Evolutionary conservation across 148 eudicot species (phyloP), one percentile per base, ranked within the genome.

Genomic region (Arbutus unedo): DNA sequence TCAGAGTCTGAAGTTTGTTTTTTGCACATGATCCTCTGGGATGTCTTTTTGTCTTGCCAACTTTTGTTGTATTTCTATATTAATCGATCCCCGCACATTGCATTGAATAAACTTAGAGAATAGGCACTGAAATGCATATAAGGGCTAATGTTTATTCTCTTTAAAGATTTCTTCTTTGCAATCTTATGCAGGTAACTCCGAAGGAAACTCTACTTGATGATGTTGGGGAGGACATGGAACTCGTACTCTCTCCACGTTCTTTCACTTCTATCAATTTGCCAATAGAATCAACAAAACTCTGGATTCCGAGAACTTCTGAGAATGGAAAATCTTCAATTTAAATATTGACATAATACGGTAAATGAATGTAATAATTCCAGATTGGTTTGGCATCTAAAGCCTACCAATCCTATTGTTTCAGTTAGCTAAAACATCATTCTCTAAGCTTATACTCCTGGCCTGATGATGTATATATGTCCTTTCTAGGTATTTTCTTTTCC

Each of bases 181-280:
- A 15, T 53, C 11, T n/a, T n/a, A 47, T 76, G 85, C 89, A 91
- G 94, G 90, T 91, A 56, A 67, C 55, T 43, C 92, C 94, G 8
- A 59, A 76, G 55, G 71, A 81, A 60, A 82, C 81, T 74, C 62
- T 78, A 76, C 82, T 95, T 50, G 82, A 87, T 51, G 62, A 79
- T 38, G 84, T 74, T 21, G 86, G 87, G 67, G 64, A 74, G 38
- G 85, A 84, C 60, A 85, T 90, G 71, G 77, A 84, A 56, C 81
- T 91, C 44, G 10, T 70, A 60, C 87, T 95, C 41, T 45, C 89
- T 55, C 96, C 93, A 15, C 64, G 90, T 85, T 91, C 98, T 43
- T 85, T 95, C 18, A 90, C 92, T 77, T 86, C 91, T 21, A 87
- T 94, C 25, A 94, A 93, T 85, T 80, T 95, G 84, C 76, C 89